Base-by-base conservation (phyloP, 257 asterid genomes). In the Salvia splendens region DNA sequence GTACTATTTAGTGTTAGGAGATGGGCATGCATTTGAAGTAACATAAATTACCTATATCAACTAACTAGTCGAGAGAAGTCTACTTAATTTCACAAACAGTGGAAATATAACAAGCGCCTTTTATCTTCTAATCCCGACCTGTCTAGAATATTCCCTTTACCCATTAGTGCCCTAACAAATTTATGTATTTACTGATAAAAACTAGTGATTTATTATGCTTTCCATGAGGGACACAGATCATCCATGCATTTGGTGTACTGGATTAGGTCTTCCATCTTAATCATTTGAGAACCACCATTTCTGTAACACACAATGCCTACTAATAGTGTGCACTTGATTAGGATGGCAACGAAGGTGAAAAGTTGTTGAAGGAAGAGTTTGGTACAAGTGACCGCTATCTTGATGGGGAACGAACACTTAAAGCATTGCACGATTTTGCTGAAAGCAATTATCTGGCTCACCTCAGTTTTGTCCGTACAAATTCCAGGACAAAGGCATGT, bases 351-450 rank as follows among this genome's bases (percentile, higher is more conserved):
- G 89, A 79, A 80, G 79, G 90, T 69, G 74, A 75, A 70, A 79
- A 78, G 74, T 41, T 85, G 46, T 72, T 91, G 80, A 84, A 84
- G 80, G 89, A 84, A 64, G 89, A 85, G 72, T 72, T 75, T 56
- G 81, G 77, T 51, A 79, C 83, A 41, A 80, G 75, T 40, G 57
- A 61, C 16, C 1, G 7, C 33, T 87, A 85, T 71, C 75, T 72
- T 53, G 88, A 76, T 8, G 87, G 85, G 63, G 53, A 88, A 36
- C 80, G 90, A 41, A 80, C 87, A 17, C 82, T 74, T 60, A 89
- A 95, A 42, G 81, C 97, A 4, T 61, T 88, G 40, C 99, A 94
- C 82, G 99, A 91, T 81, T 88, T 94, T 76, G 99, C 96, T 3
- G 96, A 91, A 82, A 86, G 84, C 84, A 91, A 87, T 79, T 94